phyloP scores from a whole-genome alignment of 164 flowering plant species.

The Kingdonia uniflora region DNA sequence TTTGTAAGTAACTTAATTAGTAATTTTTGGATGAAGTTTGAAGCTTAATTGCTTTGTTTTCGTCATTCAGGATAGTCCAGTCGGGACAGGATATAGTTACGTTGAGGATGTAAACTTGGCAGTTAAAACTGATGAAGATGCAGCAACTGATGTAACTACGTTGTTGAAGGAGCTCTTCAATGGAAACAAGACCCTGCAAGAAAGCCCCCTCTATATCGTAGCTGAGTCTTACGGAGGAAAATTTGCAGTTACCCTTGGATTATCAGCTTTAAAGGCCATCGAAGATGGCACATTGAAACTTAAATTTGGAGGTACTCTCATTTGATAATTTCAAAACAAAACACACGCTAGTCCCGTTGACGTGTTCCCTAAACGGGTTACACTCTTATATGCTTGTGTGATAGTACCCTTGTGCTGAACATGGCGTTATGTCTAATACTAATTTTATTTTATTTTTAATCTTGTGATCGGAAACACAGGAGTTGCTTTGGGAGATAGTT shows the following conservation, averaged over 20 bases:
- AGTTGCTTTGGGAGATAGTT: conserved; percentile 74
- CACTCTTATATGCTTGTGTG: too few relatives aligned
- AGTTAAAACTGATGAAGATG: conserved; percentile 70
- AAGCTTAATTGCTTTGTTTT: background rate
- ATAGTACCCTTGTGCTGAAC: too few relatives aligned
- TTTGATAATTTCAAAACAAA: too few relatives aligned
- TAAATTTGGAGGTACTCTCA: conserved; percentile 60
- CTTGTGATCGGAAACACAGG: conserved; percentile 25
- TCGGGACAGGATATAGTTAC: conserved; percentile 83
- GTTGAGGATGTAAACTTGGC: conserved; percentile 47
- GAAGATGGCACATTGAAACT: conserved; percentile 50
- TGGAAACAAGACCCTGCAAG: conserved; percentile 39
- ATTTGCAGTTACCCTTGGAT: conserved; percentile 62
- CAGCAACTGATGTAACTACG: conserved; percentile 61
- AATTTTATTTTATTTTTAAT: too few relatives aligned
- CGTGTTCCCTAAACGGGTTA: too few relatives aligned
- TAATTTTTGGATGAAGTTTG: background rate
- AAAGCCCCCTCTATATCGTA: conserved; percentile 59
- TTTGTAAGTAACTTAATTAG: background rate
- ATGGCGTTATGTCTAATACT: too few relatives aligned
- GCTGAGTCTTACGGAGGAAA: conserved; percentile 96
- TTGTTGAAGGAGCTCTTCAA: conserved; percentile 53
- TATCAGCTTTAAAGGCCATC: conserved; percentile 56
- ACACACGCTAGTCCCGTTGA: too few relatives aligned
- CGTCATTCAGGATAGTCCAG: conserved; percentile 69